Percentiles rank a stretch among this genome's conserved stretches.
Evolutionary conservation across 2,329 filamentous ascomycete species (phyloP).

Genomic region (Arthrobotrys conoides): DNA sequence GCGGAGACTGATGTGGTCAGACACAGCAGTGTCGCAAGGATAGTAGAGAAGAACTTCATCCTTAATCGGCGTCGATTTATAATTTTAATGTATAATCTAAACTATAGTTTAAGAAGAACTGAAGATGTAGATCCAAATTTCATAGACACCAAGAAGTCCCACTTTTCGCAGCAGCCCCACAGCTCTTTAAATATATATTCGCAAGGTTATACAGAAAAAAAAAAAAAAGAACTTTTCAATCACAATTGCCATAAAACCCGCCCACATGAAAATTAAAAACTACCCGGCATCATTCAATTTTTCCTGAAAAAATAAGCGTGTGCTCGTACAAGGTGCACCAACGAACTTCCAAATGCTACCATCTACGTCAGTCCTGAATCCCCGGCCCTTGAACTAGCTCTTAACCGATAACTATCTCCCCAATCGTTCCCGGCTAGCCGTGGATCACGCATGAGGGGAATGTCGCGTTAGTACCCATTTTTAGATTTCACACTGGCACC

Average conservation of each 20-base stretch:
- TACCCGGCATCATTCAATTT: constrained; percentile 20
- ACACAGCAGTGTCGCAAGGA: constrained; percentile 27
- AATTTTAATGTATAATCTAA: background rate
- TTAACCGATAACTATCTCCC: constrained; percentile 20
- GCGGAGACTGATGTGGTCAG: constrained; percentile 29
- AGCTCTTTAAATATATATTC: background rate
- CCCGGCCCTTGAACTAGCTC: constrained; percentile 28
- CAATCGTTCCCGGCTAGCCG: constrained; percentile 12
- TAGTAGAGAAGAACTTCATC: constrained; percentile 34
- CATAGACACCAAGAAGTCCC: background rate
- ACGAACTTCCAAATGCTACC: constrained; percentile 34
- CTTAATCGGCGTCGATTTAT: background rate
- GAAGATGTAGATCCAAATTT: no score
- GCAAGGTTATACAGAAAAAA: background rate
- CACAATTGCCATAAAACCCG: background rate
- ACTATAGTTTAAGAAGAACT: no score
- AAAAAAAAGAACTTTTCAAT: background rate
- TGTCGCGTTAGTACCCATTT: constrained; percentile 26
- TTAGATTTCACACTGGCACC: constrained; percentile 28
- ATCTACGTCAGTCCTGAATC: constrained; percentile 43
- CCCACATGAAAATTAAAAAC: background rate
- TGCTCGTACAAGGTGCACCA: background rate
- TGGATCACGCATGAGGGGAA: no score
- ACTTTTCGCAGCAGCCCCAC: background rate
- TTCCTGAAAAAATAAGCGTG: background rate